Evolutionary conservation across 164 flowering plant species (phyloP), one percentile per base, ranked within the genome.

Genomic region (Cinnamomum micranthum): DNA sequence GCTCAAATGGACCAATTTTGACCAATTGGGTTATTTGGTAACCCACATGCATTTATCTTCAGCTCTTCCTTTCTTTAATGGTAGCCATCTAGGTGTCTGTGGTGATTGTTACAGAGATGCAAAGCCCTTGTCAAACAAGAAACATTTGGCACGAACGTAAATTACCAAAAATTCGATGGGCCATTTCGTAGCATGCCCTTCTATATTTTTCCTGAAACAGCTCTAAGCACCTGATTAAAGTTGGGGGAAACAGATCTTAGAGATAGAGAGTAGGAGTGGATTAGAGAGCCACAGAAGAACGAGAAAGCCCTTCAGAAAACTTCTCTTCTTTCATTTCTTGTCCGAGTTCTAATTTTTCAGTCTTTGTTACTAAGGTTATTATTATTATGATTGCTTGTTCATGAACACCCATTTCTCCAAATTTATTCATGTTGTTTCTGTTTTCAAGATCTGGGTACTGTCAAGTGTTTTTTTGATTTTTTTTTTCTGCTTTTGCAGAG

Each of bases 121-220:
- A 55, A 55, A 41, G 60, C n/a, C 19, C 17, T 20, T 0, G 60
- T 55, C 17, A 55, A 41, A 9, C 11, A 55, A 55, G 60, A 55
- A 15, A 15, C 15, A 10, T 7, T 19, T 27, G 22, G 25, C 31
- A 9, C 11, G 31, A 19, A 5, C 73, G 64, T 59, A 52, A 50
- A 47, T n/a, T 70, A 12, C 10, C 6, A 5, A 33, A 22, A 55
- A 50, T 47, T 11, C 22, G 14, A 1, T 66, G 69, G 69, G 10
- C 55, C 41, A 6, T 25, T n/a, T 47, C 25, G 5, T 66, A 31
- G 60, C 13, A 62, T 20, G 28, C 14, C 24, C 14, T 58, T 71
- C 75, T 78, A 74, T 78, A 78, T 71, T 51, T 51, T 52, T 47
- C 62, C 12, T 33, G 68, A 62, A 33, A 73, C 68, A 19, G 35